Base-by-base conservation (phyloP, 331 rosid genomes). In the Pyrus hybrid region DNA sequence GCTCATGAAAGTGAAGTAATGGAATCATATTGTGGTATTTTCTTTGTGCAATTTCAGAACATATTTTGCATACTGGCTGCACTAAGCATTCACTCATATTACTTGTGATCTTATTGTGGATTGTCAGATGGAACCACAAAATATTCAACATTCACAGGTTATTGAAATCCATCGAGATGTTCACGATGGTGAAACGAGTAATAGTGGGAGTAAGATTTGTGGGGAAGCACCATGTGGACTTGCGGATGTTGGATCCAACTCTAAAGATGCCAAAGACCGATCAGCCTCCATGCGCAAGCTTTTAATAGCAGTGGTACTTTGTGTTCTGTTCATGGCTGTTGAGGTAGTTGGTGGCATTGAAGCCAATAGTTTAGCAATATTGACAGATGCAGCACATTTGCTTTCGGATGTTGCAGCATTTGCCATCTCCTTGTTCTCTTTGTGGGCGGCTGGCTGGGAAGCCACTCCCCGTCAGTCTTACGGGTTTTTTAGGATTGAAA, bases 361-460 rank as follows among this genome's bases (percentile, higher is more conserved):
- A 82, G 93, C 96, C 75, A 90, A 90, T 63, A 90, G 96, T 82
- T 89, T 90, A 45, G 86, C 96, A 57, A 90, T 90, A 71, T 78
- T 90, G 79, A 90, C 96, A 16, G 96, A 90, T 80, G 96, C 96
- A 72, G 96, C 96, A 6, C 96, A 90, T 78, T 80, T 90, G 80
- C 96, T 90, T 56, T 86, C 91, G 5, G 96, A 90, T 21, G 96
- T 90, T 82, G 93, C 93, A 35, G 82, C 93, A 25, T 90, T 90
- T 69, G 90, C 96, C 72, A 90, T 90, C 87, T 90, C 96, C 63
- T 79, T 90, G 67, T 86, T 90, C 70, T 85, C 96, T 21, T 68
- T 90, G 56, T 90, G 96, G 96, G 96, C 93, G 77, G 88, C 91
- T 18, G 89, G 96, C 65, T 90, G 93, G 96, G 91, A 88, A 79